These are phyloP conservation scores for Aspergillus ostianus DNA, from an alignment of 495 filamentous ascomycete genomes.

Conservation along the genomic window DNA sequence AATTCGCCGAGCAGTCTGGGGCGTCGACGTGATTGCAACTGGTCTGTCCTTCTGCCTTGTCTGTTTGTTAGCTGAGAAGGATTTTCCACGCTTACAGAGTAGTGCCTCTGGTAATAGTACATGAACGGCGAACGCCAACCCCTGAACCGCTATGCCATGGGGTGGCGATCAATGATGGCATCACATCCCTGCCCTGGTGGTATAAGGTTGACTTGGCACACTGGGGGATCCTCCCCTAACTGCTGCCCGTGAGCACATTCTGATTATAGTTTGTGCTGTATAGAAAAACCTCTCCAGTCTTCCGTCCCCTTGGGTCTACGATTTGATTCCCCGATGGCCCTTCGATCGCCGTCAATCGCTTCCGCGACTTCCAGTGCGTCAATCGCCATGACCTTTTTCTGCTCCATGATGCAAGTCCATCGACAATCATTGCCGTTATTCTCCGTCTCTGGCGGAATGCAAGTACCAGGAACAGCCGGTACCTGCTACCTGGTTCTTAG, in stretches of 20 bases:
- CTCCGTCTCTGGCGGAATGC: background rate
- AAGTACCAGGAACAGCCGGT: background rate
- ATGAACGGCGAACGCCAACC: background rate
- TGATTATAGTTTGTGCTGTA: background rate
- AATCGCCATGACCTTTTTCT: background rate
- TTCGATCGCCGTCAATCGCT: background rate
- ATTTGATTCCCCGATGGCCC: background rate
- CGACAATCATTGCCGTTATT: constrained; percentile 1
- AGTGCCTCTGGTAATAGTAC: background rate
- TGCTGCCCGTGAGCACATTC: background rate
- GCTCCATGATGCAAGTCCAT: background rate
- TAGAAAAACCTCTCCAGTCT: constrained; percentile 1
- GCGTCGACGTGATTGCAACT: background rate
- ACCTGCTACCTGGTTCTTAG: background rate
- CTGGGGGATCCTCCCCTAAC: background rate
- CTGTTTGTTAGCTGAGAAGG: background rate
- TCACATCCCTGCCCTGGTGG: constrained; percentile 4
- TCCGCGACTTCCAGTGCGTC: constrained; percentile 1
- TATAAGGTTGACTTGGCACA: constrained; percentile 9
- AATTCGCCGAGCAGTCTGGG: constrained; percentile 8
- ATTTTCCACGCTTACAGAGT: background rate
- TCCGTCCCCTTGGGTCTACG: background rate
- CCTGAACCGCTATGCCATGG: background rate
- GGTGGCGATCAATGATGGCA: background rate
- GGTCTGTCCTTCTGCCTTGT: background rate